Evolutionary conservation across 2,329 filamentous ascomycete species (phyloP).

Genomic region (Arthrobotrys iridis): DNA sequence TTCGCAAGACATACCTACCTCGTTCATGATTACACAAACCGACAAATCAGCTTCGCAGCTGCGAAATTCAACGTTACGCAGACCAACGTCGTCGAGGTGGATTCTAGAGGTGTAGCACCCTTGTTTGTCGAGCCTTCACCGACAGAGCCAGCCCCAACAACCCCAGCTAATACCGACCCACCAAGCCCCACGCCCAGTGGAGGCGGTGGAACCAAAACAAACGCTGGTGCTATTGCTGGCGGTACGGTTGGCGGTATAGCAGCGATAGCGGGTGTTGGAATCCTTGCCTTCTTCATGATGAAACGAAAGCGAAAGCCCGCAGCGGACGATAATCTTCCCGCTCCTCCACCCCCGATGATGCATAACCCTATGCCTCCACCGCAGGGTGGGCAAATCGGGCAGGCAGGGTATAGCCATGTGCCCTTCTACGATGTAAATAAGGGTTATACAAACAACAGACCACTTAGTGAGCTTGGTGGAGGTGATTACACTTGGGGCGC

Average conservation of each 20-base stretch:
- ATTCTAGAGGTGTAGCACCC: constrained; percentile 27
- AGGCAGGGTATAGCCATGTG: constrained; percentile 15
- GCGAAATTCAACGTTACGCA: constrained; percentile 33
- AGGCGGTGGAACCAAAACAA: constrained; percentile 47
- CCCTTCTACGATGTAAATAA: constrained; percentile 15
- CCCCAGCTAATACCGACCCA: background rate
- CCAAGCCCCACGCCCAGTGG: background rate
- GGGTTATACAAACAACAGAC: background rate
- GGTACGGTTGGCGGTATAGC: constrained; percentile 65
- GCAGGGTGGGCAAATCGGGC: background rate
- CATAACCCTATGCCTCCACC: constrained; percentile 20
- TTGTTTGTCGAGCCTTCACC: background rate
- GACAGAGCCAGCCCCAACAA: background rate
- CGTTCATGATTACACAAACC: constrained; percentile 40
- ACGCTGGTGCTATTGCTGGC: constrained; percentile 65
- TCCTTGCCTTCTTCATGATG: constrained; percentile 63
- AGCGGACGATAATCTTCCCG: background rate
- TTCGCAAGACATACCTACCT: constrained; percentile 46
- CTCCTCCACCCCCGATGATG: constrained; percentile 27
- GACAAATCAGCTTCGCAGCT: constrained; percentile 43
- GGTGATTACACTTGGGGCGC: background rate
- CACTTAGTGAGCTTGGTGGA: constrained; percentile 21
- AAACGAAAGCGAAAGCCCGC: constrained; percentile 58
- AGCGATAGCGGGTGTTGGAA: constrained; percentile 62
- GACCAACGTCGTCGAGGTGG: constrained; percentile 27